Percentiles rank a stretch among this genome's conserved stretches.
phyloP scores from a whole-genome alignment of 441 rosid genomes.

The Theobroma grandiflorum region DNA sequence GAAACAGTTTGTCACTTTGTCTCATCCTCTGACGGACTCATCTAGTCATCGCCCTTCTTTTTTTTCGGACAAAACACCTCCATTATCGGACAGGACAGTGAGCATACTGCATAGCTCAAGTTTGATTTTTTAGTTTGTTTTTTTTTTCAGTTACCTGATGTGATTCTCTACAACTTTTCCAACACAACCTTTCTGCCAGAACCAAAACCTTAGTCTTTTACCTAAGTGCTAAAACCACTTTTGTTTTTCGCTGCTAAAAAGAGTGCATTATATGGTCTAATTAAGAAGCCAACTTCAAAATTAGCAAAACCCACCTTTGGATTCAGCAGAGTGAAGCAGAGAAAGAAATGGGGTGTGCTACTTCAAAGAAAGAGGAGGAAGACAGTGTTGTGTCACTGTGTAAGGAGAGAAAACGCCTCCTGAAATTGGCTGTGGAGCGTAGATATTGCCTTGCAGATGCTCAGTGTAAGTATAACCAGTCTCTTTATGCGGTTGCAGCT shows the following conservation, averaged over 20 bases:
- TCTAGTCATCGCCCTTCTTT: background rate
- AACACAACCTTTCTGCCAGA: constrained; percentile 16
- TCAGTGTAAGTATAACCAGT: constrained; percentile 57
- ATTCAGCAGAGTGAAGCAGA: background rate
- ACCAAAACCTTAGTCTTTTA: constrained; percentile 7
- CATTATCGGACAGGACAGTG: background rate
- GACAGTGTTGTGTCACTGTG: constrained; percentile 52
- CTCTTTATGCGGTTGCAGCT: constrained; percentile 53
- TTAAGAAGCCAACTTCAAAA: background rate
- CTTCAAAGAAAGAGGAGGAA: constrained; percentile 55
- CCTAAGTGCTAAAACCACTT: background rate
- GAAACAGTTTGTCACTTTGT: constrained; percentile 14
- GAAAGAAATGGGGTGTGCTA: constrained; percentile 57
- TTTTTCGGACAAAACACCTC: background rate
- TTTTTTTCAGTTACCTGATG: background rate
- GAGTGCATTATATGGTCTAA: constrained; percentile 9
- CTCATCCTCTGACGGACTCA: constrained; percentile 19
- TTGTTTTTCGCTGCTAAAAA: background rate
- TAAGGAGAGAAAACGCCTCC: constrained; percentile 54
- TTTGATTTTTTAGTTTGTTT: background rate
- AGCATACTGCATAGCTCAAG: background rate
- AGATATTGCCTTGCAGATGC: constrained; percentile 59
- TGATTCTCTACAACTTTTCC: constrained; percentile 31
- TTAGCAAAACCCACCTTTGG: background rate
- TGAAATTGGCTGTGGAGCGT: constrained; percentile 52